Evolutionary conservation across 768 basidiomycete species (phyloP).

Genomic region (Pisolithus marmoratus): DNA sequence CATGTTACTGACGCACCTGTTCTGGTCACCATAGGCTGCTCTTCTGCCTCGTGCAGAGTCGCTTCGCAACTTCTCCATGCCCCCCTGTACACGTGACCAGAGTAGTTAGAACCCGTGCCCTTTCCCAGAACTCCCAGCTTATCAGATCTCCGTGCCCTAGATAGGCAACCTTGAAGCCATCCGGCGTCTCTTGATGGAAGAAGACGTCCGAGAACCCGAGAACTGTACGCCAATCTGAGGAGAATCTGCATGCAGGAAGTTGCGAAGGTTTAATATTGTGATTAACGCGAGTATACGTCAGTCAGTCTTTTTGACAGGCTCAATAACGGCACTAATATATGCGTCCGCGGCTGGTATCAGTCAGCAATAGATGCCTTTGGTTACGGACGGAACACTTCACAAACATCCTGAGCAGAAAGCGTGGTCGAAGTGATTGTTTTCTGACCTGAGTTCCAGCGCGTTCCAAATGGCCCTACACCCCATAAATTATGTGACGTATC

Average conservation of each 20-base stretch:
- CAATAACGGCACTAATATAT: neutral
- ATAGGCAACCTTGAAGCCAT: conserved; percentile 8
- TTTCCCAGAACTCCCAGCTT: conserved; percentile 67
- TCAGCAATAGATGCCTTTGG: conserved; percentile 83
- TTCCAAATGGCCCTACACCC: conserved; percentile 43
- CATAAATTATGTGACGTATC: conserved; percentile 79
- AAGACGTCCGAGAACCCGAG: conserved; percentile 59
- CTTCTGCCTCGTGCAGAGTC: conserved; percentile 58
- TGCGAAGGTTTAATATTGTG: conserved; percentile 61
- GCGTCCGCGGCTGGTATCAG: conserved; percentile 45
- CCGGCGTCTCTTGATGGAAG: conserved; percentile 33
- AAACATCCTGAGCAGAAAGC: conserved; percentile 20
- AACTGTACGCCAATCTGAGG: conserved; percentile 56
- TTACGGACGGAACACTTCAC: conserved; percentile 68
- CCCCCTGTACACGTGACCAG: conserved; percentile 39
- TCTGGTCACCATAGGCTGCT: conserved; percentile 45
- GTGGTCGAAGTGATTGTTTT: conserved; percentile 1
- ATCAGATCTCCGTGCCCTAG: conserved; percentile 54
- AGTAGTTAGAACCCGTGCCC: conserved; percentile 31
- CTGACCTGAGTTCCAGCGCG: neutral
- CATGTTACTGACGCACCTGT: neutral
- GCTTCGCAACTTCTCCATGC: conserved; percentile 56
- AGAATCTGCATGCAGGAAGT: conserved; percentile 57
- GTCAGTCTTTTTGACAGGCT: neutral
- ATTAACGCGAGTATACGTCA: conserved; percentile 81